These are phyloP conservation scores for Pleurotus platypus DNA, from an alignment of 768 basidiomycete genomes.

Conservation along the genomic window DNA sequence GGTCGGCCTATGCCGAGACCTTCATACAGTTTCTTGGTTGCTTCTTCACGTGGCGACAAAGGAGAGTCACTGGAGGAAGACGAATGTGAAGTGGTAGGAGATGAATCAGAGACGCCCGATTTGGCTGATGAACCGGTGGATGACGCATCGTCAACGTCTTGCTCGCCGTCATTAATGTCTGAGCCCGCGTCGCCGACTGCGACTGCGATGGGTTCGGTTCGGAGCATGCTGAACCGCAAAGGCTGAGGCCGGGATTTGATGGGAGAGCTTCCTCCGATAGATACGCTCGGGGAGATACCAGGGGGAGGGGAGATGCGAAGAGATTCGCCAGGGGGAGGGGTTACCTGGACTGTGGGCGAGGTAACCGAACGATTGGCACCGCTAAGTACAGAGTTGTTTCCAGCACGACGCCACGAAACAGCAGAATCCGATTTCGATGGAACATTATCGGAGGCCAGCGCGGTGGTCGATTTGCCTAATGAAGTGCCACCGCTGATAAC, in stretches of 20 bases:
- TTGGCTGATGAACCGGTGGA: slow-evolving; percentile 61
- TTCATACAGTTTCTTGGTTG: slow-evolving; percentile 82
- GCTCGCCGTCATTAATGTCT: slow-evolving; percentile 21
- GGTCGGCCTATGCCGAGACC: slow-evolving; percentile 83
- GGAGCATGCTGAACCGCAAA: slow-evolving; percentile 53
- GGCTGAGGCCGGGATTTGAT: slow-evolving; percentile 62
- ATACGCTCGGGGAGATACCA: slow-evolving; percentile 11
- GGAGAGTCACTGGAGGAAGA: slow-evolving; percentile 58
- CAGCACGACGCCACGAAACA: slow-evolving; percentile 78
- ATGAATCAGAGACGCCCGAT: slow-evolving; percentile 46
- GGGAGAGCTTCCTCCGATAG: slow-evolving; percentile 6
- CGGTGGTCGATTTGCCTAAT: slow-evolving; percentile 48
- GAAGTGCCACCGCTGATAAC: slow-evolving; percentile 71
- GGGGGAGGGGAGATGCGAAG: slow-evolving; percentile 14
- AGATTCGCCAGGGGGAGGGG: slow-evolving; percentile 63
- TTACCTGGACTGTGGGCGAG: slow-evolving; percentile 68
- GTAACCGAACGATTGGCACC: slow-evolving; percentile 54
- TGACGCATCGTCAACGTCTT: slow-evolving; percentile 48
- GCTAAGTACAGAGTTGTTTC: slow-evolving; percentile 68
- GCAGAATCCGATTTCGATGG: slow-evolving; percentile 83
- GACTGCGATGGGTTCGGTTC: slow-evolving; percentile 44
- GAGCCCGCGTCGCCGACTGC: slow-evolving; percentile 50
- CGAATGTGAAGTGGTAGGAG: slow-evolving; percentile 75
- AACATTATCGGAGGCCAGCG: slow-evolving; percentile 18
- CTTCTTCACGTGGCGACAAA: slow-evolving; percentile 85